These are phyloP conservation scores for Leccinum huronense DNA, from an alignment of 1,284 basidiomycete species.

Conservation along the genomic window DNA sequence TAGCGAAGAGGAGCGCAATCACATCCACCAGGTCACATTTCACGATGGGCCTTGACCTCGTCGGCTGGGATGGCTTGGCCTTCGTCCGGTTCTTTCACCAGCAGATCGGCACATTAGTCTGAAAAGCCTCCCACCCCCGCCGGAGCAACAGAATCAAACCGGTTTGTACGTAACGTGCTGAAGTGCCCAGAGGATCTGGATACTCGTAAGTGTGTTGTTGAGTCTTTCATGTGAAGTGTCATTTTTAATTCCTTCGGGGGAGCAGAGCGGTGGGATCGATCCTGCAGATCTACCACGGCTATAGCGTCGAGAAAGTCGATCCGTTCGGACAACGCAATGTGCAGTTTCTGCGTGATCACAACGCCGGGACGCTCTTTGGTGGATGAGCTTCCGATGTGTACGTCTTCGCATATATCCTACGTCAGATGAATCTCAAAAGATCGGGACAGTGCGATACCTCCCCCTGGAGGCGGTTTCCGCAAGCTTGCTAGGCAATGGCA, in stretches of 20 bases:
- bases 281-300: conserved; percentile 22
- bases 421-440: background rate
- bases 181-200: conserved; percentile 8
- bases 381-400: conserved; percentile 30
- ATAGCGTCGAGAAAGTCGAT: conserved; percentile 19
- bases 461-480: conserved; percentile 50
- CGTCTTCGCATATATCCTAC: conserved; percentile 1
- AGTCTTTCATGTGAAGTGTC: conserved; percentile 11
- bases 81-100: conserved; percentile 15
- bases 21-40: conserved; percentile 23
- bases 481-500: conserved; percentile 39
- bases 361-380: conserved; percentile 30
- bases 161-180: conserved; percentile 23
- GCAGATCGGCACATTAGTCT: conserved; percentile 23
- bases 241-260: background rate
- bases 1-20: conserved; percentile 25
- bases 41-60: conserved; percentile 25
- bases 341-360: conserved; percentile 14
- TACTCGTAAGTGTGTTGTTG: conserved; percentile 8
- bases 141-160: conserved; percentile 20
- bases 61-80: conserved; percentile 27
- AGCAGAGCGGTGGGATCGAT: conserved; percentile 8
- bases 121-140: conserved; percentile 9
- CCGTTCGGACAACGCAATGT: conserved; percentile 21
- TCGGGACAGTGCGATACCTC: conserved; percentile 36